Evolutionary conservation across 2,329 filamentous ascomycete genomes (phyloP).

Genomic region (Teratosphaeria gauchensis): DNA sequence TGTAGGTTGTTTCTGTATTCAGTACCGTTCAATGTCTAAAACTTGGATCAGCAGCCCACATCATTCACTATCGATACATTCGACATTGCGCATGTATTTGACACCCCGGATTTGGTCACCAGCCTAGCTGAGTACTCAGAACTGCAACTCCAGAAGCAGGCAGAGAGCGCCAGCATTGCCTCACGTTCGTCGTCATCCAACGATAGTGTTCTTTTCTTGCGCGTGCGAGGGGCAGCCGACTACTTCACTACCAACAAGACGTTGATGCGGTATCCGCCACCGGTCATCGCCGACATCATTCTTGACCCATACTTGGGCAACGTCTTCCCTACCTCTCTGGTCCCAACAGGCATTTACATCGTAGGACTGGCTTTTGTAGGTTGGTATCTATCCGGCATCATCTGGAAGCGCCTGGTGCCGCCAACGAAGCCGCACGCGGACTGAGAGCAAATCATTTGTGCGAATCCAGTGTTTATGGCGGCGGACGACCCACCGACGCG

Average conservation of each 20-base stretch:
- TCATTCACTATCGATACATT: conserved; percentile 61
- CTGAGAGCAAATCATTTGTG: conserved; percentile 4
- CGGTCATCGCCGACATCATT: conserved; percentile 69
- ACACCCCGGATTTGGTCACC: conserved; percentile 22
- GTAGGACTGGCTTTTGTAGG: conserved; percentile 46
- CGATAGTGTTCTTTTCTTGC: conserved; percentile 52
- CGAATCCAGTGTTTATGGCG: background rate
- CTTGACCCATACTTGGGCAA: conserved; percentile 80
- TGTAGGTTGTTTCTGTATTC: conserved; percentile 45
- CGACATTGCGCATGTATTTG: conserved; percentile 50
- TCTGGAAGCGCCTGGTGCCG: conserved; percentile 27
- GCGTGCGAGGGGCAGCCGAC: conserved; percentile 66
- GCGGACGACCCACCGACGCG: background rate
- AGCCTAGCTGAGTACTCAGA: conserved; percentile 21
- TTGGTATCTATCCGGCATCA: conserved; percentile 40
- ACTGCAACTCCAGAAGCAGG: background rate
- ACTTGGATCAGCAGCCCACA: conserved; percentile 64
- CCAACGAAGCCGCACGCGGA: conserved; percentile 15
- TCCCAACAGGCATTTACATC: conserved; percentile 63
- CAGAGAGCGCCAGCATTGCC: background rate
- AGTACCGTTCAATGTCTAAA: background rate
- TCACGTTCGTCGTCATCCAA: conserved; percentile 2
- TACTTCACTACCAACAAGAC: conserved; percentile 68
- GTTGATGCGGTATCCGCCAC: conserved; percentile 65
- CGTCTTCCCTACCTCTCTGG: conserved; percentile 65